These are phyloP conservation scores for Spathaspora arborariae DNA, from an alignment of 805 yeast genomes.

Conservation along the genomic window DNA sequence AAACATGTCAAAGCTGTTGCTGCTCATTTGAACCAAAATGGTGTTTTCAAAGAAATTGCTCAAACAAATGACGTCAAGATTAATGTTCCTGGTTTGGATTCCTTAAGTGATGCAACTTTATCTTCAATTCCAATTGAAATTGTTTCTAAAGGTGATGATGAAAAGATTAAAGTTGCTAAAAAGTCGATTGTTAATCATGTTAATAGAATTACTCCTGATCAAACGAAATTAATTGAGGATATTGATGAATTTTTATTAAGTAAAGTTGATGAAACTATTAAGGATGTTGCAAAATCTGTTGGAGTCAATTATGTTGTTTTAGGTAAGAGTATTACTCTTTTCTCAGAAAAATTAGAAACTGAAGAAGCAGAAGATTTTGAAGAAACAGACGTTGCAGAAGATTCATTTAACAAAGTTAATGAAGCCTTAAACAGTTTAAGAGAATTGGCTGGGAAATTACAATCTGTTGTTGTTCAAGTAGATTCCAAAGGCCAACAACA, in stretches of 20 bases:
- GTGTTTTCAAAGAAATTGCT: constrained; percentile 42
- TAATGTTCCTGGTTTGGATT: constrained; percentile 35
- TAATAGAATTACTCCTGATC: constrained; percentile 66
- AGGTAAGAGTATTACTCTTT: constrained; percentile 51
- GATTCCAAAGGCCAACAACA: constrained; percentile 53
- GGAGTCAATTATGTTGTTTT: constrained; percentile 59
- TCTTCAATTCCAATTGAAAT: constrained; percentile 59
- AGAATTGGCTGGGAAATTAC: constrained; percentile 51
- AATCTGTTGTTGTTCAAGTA: constrained; percentile 48
- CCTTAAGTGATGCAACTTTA: constrained; percentile 36
- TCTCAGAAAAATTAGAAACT: constrained; percentile 44
- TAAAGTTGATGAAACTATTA: constrained; percentile 41
- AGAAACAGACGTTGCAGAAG: constrained; percentile 63
- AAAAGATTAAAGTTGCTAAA: constrained; percentile 58
- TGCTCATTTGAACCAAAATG: constrained; percentile 55
- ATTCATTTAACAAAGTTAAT: constrained; percentile 52
- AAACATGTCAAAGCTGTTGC: constrained; percentile 76
- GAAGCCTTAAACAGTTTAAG: constrained; percentile 55
- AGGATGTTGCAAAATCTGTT: constrained; percentile 38
- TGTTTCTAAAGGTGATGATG: constrained; percentile 49
- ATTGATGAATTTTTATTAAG: constrained; percentile 59
- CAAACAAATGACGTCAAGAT: constrained; percentile 31
- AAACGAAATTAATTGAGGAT: constrained; percentile 55
- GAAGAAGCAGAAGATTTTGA: constrained; percentile 28
- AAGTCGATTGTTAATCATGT: constrained; percentile 70